Evolutionary conservation across 225 moss, liverwort and hornwort species (phyloP).

Genomic region (Ulota crispa): DNA sequence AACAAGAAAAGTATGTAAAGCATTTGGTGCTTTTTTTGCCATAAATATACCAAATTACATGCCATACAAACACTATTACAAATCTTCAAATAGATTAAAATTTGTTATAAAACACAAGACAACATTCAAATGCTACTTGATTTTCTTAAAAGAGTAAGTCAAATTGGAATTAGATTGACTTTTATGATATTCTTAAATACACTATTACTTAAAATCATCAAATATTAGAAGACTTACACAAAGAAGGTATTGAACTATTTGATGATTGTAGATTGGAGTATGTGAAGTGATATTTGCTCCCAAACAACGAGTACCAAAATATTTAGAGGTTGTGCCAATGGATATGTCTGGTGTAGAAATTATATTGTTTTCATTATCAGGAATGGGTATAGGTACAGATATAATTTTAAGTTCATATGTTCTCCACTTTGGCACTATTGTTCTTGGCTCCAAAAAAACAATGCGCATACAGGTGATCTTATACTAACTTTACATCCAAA

Average conservation of each 20-base stretch:
- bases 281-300: conserved; percentile 82
- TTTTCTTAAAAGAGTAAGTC: background rate
- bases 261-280: conserved; percentile 34
- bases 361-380: conserved; percentile 58
- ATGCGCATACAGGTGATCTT: conserved; percentile 42
- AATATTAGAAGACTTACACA: background rate
- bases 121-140: too few species aligned
- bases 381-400: conserved; percentile 77
- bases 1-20: background rate
- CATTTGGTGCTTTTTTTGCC: background rate
- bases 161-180: background rate
- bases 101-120: background rate
- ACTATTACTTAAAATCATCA: fast-evolving
- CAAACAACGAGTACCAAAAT: conserved; percentile 52
- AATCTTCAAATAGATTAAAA: too few species aligned
- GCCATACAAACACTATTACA: background rate
- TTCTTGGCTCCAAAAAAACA: conserved; percentile 66
- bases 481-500: fast-evolving
- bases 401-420: conserved; percentile 62
- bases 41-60: background rate
- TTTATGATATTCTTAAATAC: too few species aligned
- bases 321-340: conserved; percentile 64
- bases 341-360: conserved; percentile 67
- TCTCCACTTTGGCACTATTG: conserved; percentile 69
- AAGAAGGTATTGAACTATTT: background rate